These are phyloP conservation scores for Ambrosia trifida DNA, from an alignment of 129 eudicot species.

Conservation along the genomic window DNA sequence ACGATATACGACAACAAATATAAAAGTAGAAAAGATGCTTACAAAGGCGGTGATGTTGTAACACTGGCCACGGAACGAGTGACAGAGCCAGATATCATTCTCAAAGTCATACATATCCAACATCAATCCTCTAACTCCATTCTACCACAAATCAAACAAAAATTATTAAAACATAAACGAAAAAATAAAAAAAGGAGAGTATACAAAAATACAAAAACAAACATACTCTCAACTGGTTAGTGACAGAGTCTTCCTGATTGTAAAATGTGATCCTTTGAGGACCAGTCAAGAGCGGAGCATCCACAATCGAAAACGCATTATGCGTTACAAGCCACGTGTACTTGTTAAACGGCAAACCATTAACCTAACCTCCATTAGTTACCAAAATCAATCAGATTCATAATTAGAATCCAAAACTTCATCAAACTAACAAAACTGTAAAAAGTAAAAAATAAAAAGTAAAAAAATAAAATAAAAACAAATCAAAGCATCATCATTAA, in stretches of 20 bases:
- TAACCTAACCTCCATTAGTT: conserved; percentile 52
- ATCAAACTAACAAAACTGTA: background rate
- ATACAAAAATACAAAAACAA: background rate
- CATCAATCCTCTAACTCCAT: conserved; percentile 99
- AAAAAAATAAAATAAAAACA: no score
- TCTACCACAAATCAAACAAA: conserved; percentile 43
- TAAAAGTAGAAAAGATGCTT: conserved; percentile 29
- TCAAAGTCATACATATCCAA: conserved; percentile 97
- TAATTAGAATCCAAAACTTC: background rate
- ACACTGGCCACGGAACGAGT: conserved; percentile 86
- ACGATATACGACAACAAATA: conserved; percentile 9
- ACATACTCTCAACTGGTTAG: conserved; percentile 90
- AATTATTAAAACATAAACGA: background rate
- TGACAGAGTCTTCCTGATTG: conserved; percentile 94
- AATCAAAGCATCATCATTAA: background rate
- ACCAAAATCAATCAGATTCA: conserved; percentile 19
- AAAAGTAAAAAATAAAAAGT: no score
- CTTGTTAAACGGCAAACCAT: conserved; percentile 96
- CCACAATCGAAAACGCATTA: conserved; percentile 90
- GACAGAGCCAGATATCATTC: conserved; percentile 96
- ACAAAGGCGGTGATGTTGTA: conserved; percentile 96
- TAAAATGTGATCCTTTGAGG: conserved; percentile 89
- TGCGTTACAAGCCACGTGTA: conserved; percentile 97
- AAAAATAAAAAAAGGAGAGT: background rate
- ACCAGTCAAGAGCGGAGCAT: conserved; percentile 88